Base-by-base conservation (phyloP, 2,329 filamentous ascomycete species). In the Monilinia fructigena region DNA sequence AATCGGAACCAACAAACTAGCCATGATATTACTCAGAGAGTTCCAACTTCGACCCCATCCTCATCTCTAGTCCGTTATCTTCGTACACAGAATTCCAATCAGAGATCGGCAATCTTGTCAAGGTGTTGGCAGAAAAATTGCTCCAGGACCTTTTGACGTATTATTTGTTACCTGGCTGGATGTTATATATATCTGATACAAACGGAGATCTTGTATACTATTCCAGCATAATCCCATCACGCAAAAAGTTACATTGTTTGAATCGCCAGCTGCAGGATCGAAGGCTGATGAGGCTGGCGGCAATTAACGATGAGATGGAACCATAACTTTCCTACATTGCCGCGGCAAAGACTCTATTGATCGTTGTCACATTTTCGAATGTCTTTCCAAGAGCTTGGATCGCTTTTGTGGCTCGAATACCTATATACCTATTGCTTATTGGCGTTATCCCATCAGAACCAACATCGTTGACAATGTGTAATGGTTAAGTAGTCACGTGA, bases 201-300 rank as follows among this genome's bases (percentile, higher is more conserved):
- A 42, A 18, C 1, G 12, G 35, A 40, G 26, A 40, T 16, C n/a
- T 3, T 55, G 1, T 14, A 40, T 18, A 5, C 0, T 42, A 40
- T 42, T 40, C 35, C 50, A 63, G 45, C 50, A 40, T 26, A 8
- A 63, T 12, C 35, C 23, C 50, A n/a, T 10, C 16, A 18, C 12
- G 6, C 60, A 42, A 18, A 18, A 52, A 16, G 50, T n/a, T 11
- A 63, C 10, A 42, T 55, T 55, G 6, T 40, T 10, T 40, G 31
- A 55, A 1, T 18, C 31, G 12, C 10, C 35, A 55, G 23, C 23
- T 23, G 23, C 23, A 23, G 20, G 16, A 55, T n/a, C 18, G 50
- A 55, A 53, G 50, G 50, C 61, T 63, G 61, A 47, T 55, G 61
- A 45, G 50, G 61, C 50, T 55, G 61, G 23, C 35, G n/a, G 10